Evolutionary conservation across 345 rosid species (phyloP), one percentile per base, ranked within the genome.

Genomic region (Geranium rotundifolium): DNA sequence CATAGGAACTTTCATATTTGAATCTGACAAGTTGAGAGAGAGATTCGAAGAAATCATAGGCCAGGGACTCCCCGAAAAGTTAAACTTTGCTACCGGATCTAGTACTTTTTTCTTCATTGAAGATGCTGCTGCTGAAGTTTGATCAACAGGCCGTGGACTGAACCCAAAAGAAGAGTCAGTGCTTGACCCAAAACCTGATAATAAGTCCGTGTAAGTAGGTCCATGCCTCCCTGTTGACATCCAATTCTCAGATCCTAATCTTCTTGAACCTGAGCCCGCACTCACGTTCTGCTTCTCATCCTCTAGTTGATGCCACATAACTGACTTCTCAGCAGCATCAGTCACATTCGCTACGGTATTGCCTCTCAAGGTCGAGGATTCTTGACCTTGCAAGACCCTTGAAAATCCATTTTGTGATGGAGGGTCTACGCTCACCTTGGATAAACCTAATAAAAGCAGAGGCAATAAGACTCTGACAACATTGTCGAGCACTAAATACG

Each of bases 311-410:
- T 72, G 80, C 88, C 86, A 81, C 30, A 72, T 75, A 61, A 77
- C 79, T 13, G 87, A 69, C 69, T 78, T 82, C 29, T 89, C 90
- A 63, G 76, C 79, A 57, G 72, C 74, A 19, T 82, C 90, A 64
- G 75, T 70, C 59, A 77, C 90, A 1, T 72, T 70, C 41, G 1
- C 41, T 34, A 8, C 41, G 3, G 41, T 8, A 65, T 77, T 86
- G 64, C 83, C 75, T 76, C 89, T 78, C 81, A 81, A 84, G 92
- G 90, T 74, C 72, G 82, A 20, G 65, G 69, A 78, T 78, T 85
- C 92, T 82, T 82, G 91, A 76, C 85, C 88, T 84, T 84, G 88
- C 81, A 86, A 76, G 85, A 81, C 85, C 85, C 82, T 89, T 29
- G 93, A 74, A 65, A 79, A 77, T 54, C 80, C 87, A 69, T 72